These are phyloP conservation scores for Vishniacozyma victoriae DNA, from an alignment of 768 basidiomycete genomes.

Conservation along the genomic window DNA sequence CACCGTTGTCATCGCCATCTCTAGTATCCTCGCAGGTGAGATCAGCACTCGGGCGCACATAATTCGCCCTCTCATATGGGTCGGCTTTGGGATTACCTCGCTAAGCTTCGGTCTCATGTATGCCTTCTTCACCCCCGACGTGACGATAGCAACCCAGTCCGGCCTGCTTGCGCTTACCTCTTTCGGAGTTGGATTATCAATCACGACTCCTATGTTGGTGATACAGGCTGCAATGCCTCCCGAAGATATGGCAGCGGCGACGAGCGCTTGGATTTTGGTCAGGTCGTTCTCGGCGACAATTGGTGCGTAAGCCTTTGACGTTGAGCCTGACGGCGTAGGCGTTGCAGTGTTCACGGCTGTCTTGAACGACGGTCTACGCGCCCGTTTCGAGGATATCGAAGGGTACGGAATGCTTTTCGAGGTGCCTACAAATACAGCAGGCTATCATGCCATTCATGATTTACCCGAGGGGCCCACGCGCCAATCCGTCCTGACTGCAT, in stretches of 20 bases:
- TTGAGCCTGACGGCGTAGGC: slow-evolving; percentile 4
- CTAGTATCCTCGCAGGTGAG: slow-evolving; percentile 32
- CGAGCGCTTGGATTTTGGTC: slow-evolving; percentile 34
- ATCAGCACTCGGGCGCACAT: slow-evolving; percentile 27
- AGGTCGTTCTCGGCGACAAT: slow-evolving; percentile 35
- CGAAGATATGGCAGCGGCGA: slow-evolving; percentile 44
- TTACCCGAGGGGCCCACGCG: slow-evolving; percentile 3
- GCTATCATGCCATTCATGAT: slow-evolving; percentile 29
- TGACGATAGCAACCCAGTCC: slow-evolving; percentile 22
- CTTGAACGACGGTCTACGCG: slow-evolving; percentile 27
- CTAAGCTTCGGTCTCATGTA: slow-evolving; percentile 31
- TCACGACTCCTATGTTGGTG: slow-evolving; percentile 38
- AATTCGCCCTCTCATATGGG: slow-evolving; percentile 38
- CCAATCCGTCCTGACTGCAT: slow-evolving; percentile 4
- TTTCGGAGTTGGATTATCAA: slow-evolving; percentile 29
- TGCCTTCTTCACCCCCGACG: slow-evolving; percentile 8
- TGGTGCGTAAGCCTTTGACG: slow-evolving; percentile 10
- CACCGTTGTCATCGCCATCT: slow-evolving; percentile 7
- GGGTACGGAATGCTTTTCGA: slow-evolving; percentile 32
- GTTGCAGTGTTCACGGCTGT: slow-evolving; percentile 31
- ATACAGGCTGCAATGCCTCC: slow-evolving; percentile 42
- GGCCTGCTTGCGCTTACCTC: slow-evolving; percentile 25
- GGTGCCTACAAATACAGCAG: slow-evolving; percentile 18
- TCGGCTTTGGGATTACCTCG: slow-evolving; percentile 24
- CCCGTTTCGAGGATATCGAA: slow-evolving; percentile 24